Evolutionary conservation across 148 eudicot species (phyloP), one percentile per base, ranked within the genome.

Genomic region (Nepenthes gracilis): DNA sequence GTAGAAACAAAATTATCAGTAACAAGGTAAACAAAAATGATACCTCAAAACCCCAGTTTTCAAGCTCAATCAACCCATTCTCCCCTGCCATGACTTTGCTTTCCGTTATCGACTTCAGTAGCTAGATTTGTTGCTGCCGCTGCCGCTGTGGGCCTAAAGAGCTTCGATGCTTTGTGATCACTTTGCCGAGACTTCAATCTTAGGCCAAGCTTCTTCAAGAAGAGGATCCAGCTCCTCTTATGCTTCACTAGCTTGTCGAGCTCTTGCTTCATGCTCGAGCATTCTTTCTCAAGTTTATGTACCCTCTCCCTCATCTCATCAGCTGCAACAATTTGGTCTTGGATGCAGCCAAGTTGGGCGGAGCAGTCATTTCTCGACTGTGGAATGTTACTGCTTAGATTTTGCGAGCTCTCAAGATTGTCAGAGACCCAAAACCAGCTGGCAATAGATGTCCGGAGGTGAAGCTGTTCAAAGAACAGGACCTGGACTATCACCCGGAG

Each of bases 401-500:
- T 63, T 50, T 59, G 64, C 2, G 80, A 70, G 47, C 66, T 56
- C 8, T 73, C 75, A 15, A 67, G 67, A 70, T 66, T 80, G 61
- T 76, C 81, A 4, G 81, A 76, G 61, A 74, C 76, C 2, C 61
- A 65, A 59, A 73, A 62, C 54, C 84, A 76, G 13, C 76, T 72
- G 1, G 84, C 69, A 4, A 80, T 67, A 12, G 78, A 76, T 36
- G 78, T 70, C 32, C 81, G 71, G 8, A 80, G 74, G 15, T 77
- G 80, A 3, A 74, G 76, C 73, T 80, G 84, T 33, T 80, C 81
- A 38, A 74, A 80, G 69, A 80, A 80, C 15, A 80, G 81, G 54
- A 80, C 81, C 65, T 80, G 84, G 60, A 80, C 72, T 11, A 73
- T 68, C 37, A 80, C 71, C 33, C 84, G 68, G 32, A 80, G 73